Evolutionary conservation across 139 green algal species (phyloP), one percentile per base, ranked within the genome.

Genomic region (Micromonas commoda): DNA sequence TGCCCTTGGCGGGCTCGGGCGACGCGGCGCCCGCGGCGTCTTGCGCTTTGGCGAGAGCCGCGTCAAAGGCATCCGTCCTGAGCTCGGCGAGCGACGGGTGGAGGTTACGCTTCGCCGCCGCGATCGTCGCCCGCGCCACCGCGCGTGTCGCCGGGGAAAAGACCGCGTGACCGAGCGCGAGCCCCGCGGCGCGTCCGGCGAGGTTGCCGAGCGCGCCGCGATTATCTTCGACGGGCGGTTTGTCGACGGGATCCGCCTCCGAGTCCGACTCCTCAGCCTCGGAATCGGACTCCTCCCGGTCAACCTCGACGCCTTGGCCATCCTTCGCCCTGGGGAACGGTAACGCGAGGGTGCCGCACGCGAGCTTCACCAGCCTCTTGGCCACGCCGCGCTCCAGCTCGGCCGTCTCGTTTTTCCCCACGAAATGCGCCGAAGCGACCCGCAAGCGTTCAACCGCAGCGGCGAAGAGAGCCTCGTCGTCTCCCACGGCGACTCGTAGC

Each of bases 131-230:
- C n/a, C 33, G 32, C 26, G 64, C 33, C 28, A 71, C 64, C 13
- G 32, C 33, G 2, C 29, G 4, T 13, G 13, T 37, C n/a, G n/a
- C 4, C 13, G n/a, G 32, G 4, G 64, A 71, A 39, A 71, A 71
- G n/a, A 71, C 13, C 4, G 26, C 26, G 64, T 71, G 29, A 4
- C 23, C 64, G 28, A 51, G 45, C 64, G 64, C 64, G 28, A 38
- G 26, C 64, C 28, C 64, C 26, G 64, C 64, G n/a, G 64, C 64
- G 13, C 64, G n/a, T n/a, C 64, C 28, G 13, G 64, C 64, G 64
- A 71, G 64, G 28, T 26, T 13, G 4, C 26, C 32, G 3, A 29
- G n/a, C 64, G 64, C 26, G 28, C 28, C 21, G n/a, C n/a, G n/a
- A n/a, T n/a, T n/a, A n/a, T n/a, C n/a, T n/a, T n/a, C n/a, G n/a